These are phyloP conservation scores for Cystobasidiaceae sp. DNA, from an alignment of 1,284 basidiomycete genomes.

Conservation along the genomic window DNA sequence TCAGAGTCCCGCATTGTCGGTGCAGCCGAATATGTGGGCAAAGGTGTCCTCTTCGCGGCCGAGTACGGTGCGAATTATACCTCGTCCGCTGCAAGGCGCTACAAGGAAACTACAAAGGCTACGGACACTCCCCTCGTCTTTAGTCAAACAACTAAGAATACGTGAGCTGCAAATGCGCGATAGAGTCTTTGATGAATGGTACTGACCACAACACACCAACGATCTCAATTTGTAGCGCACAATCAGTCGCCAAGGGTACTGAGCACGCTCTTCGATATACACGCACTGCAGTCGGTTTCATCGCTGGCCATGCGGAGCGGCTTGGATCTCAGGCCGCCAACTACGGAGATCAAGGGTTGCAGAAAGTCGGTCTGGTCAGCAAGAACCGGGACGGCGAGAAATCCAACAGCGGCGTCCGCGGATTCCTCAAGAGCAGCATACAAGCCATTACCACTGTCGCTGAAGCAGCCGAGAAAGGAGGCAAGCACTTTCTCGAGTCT, in stretches of 20 bases:
- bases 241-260: slow-evolving; percentile 27
- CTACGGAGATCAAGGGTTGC: slow-evolving; percentile 28
- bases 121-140: slow-evolving; percentile 39
- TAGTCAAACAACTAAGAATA: slow-evolving; percentile 33
- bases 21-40: slow-evolving; percentile 27
- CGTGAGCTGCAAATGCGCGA: slow-evolving; percentile 11
- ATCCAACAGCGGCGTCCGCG: slow-evolving; percentile 43
- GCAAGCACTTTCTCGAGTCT: slow-evolving; percentile 39
- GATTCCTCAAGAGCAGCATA: slow-evolving; percentile 44
- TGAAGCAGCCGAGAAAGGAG: slow-evolving; percentile 44
- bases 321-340: slow-evolving; percentile 36
- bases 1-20: slow-evolving; percentile 14
- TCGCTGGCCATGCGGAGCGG: slow-evolving; percentile 42
- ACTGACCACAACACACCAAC: background rate
- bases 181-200: background rate
- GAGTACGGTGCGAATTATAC: slow-evolving; percentile 25
- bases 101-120: slow-evolving; percentile 21
- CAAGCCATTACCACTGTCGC: slow-evolving; percentile 39
- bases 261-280: slow-evolving; percentile 33
- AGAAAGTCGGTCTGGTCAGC: slow-evolving; percentile 34
- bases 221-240: background rate
- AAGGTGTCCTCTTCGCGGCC: slow-evolving; percentile 26
- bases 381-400: slow-evolving; percentile 25
- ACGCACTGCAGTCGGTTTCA: slow-evolving; percentile 42
- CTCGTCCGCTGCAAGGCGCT: background rate